Conservation (phyloP, 2,329 filamentous ascomycete species). For the Xylaria sp. region DNA sequence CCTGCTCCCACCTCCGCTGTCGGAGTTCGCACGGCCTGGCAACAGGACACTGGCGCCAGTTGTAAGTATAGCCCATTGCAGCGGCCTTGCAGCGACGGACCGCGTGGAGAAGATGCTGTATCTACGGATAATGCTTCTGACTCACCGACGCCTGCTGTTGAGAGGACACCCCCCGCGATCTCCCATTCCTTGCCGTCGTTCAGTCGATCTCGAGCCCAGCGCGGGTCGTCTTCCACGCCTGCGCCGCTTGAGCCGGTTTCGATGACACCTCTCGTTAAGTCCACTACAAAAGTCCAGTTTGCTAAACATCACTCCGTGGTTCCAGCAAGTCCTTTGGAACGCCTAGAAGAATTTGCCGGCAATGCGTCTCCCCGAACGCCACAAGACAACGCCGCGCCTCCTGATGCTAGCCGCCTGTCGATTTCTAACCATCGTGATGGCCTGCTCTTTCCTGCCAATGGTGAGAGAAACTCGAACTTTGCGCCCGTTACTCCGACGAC, state of each 20-base stretch:
- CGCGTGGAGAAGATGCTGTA: conserved; percentile 23
- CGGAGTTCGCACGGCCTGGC: conserved; percentile 29
- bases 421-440: conserved; percentile 66
- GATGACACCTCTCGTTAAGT: conserved; percentile 30
- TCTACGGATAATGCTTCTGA: conserved; percentile 24
- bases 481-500: conserved; percentile 83
- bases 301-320: conserved; percentile 55
- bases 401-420: conserved; percentile 80
- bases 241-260: conserved; percentile 37
- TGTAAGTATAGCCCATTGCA: conserved; percentile 48
- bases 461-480: conserved; percentile 44
- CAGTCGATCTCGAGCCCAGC: conserved; percentile 39
- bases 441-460: conserved; percentile 42
- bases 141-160: conserved; percentile 38
- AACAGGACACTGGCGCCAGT: conserved; percentile 30
- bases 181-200: conserved; percentile 45
- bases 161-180: conserved; percentile 38
- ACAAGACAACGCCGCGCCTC: conserved; percentile 70
- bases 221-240: conserved; percentile 39
- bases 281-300: conserved; percentile 46
- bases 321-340: conserved; percentile 65
- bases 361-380: conserved; percentile 73
- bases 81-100: conserved; percentile 23
- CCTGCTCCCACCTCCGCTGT: conserved; percentile 47
- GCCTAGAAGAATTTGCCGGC: conserved; percentile 53